Evolutionary conservation across 2,329 filamentous ascomycete species (phyloP), one percentile per base, ranked within the genome.

Genomic region (Trichoderma sp.): DNA sequence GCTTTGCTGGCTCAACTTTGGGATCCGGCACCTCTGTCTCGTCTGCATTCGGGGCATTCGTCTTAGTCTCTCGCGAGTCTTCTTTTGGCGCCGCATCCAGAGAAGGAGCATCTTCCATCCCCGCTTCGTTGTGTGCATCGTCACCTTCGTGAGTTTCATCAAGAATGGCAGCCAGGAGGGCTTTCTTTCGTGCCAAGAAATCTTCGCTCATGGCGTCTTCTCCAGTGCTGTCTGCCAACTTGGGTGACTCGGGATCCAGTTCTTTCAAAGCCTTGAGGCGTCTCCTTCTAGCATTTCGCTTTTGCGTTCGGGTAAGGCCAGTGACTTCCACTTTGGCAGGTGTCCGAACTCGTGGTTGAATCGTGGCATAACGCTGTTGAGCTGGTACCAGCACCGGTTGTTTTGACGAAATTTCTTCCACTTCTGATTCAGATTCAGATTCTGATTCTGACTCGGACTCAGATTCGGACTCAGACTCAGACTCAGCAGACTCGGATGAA

Each of bases 261-360:
- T 69, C 63, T 36, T 56, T 74, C 15, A 75, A 12, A 3, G 73
- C 74, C 70, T 83, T 83, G 3, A 80, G 79, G 3, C 80, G 78
- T 39, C 84, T 83, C 57, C 87, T 82, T 32, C 87, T 82, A 9
- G 83, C 83, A 73, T 89, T 89, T 6, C 87, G 83, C 73, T 83
- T 86, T 74, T 85, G 84, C 0, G 87, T 89, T 39, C 76, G 80
- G 0, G 79, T 78, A 64, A 85, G 77, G 2, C 84, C 84, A 9
- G 18, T 77, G 73, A 1, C 79, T 80, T 6, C 83, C 5, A 14
- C 34, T 5, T 66, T 61, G 11, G 39, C 28, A 56, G 56, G 26
- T 14, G n/a, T 15, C 43, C 57, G 53, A 5, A 28, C 15, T 9
- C 21, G 24, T 15, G 30, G 11, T 18, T 65, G 26, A 26, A 6